Evolutionary conservation across 2,329 filamentous ascomycete genomes (phyloP).

Genomic region (Septoria petroselini): DNA sequence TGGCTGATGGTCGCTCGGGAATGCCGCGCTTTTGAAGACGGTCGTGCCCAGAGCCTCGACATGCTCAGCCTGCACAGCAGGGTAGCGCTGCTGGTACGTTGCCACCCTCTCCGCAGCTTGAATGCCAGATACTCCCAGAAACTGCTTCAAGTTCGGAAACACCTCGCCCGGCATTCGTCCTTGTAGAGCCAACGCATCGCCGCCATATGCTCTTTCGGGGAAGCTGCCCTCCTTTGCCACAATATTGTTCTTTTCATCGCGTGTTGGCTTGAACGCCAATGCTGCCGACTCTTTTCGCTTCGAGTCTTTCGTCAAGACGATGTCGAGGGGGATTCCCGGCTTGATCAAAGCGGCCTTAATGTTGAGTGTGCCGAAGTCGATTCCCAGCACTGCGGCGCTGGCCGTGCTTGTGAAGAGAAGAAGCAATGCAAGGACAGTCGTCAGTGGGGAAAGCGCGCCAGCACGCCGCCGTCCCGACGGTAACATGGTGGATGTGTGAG

Average conservation of each 20-base stretch:
- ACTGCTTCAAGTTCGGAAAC: conserved; percentile 87
- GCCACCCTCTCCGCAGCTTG: conserved; percentile 57
- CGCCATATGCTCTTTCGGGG: conserved; percentile 88
- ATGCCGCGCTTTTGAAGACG: conserved; percentile 73
- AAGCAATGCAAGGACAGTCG: conserved; percentile 40
- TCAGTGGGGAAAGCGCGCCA: conserved; percentile 26
- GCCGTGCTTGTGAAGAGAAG: conserved; percentile 56
- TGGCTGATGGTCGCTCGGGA: conserved; percentile 63
- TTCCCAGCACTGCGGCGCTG: conserved; percentile 71
- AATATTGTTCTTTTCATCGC: conserved; percentile 57
- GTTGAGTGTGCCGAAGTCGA: conserved; percentile 94
- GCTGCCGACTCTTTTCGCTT: conserved; percentile 91
- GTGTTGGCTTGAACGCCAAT: conserved; percentile 87
- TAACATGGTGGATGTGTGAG: conserved; percentile 24
- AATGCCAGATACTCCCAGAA: conserved; percentile 65
- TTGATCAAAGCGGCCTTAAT: conserved; percentile 96
- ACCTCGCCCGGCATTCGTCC: conserved; percentile 89
- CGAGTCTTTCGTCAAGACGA: conserved; percentile 96
- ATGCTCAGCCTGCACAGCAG: conserved; percentile 67
- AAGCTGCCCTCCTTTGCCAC: conserved; percentile 51
- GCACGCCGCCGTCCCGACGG: conserved; percentile 30
- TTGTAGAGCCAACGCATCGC: conserved; percentile 82
- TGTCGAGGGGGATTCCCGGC: conserved; percentile 93
- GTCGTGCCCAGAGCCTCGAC: conserved; percentile 63
- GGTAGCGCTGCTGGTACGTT: conserved; percentile 73